A percentile compares a stretch with the other conserved stretches of the same genome.
phyloP scores from a whole-genome alignment of 176 grass and related monocot genomes.

The Musa beccarii region DNA sequence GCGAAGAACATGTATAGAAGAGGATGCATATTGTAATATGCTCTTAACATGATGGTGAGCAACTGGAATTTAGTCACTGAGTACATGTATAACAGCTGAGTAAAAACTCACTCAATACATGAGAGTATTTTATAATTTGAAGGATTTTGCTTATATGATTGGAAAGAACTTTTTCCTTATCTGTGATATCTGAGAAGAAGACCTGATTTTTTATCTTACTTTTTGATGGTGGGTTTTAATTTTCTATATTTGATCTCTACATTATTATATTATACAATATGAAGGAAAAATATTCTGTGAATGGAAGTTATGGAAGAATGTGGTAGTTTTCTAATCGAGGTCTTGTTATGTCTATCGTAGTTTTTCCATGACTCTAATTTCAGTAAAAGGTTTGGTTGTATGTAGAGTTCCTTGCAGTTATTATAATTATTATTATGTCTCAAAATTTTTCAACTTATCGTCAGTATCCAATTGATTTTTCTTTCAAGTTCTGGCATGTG shows the following conservation, averaged over 20 bases:
- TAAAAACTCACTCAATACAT: neutral
- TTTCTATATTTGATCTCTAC: neutral
- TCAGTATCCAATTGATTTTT: neutral
- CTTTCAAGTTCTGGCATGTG: neutral
- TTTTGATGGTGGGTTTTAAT: neutral
- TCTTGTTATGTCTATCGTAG: neutral
- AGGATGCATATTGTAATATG: no score
- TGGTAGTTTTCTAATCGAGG: neutral
- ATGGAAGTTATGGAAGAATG: neutral
- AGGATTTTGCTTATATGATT: neutral
- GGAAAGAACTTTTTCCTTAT: neutral
- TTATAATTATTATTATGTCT: neutral
- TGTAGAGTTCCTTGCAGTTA: neutral
- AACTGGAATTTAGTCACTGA: no score
- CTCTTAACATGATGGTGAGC: no score
- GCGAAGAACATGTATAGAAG: neutral
- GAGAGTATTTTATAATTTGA: neutral
- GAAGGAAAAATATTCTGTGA: neutral
- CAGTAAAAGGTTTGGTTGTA: neutral
- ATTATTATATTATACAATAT: neutral
- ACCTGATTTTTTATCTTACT: neutral
- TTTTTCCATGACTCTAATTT: neutral
- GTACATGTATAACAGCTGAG: no score
- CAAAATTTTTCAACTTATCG: neutral
- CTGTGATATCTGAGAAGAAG: neutral